Conservation (phyloP, 2,329 filamentous ascomycete genomes). For the Aspergillus pseudotamarii region DNA sequence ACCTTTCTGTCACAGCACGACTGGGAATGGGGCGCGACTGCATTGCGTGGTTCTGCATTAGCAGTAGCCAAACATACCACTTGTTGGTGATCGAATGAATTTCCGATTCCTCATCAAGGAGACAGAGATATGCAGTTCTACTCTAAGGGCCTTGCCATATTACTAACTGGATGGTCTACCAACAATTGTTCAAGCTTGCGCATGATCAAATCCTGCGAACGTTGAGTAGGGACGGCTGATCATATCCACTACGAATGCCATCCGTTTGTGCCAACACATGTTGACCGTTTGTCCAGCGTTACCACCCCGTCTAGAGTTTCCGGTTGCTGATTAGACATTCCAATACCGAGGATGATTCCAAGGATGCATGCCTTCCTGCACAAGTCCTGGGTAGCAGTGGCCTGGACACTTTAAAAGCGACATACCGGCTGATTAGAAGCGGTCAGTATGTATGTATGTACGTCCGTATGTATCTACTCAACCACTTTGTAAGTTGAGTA, state of each 20-base stretch:
- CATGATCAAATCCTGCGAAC: constrained; percentile 12
- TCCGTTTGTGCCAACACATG: background rate
- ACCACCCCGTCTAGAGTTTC: constrained; percentile 11
- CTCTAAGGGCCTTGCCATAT: background rate
- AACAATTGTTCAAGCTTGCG: constrained; percentile 6
- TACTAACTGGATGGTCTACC: background rate
- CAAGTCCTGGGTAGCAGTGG: constrained; percentile 13
- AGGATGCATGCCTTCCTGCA: constrained; percentile 20
- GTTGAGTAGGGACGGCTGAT: background rate
- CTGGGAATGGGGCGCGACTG: background rate
- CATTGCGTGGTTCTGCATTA: background rate
- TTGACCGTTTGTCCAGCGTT: constrained; percentile 11
- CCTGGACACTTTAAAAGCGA: constrained; percentile 4
- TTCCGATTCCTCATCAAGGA: background rate
- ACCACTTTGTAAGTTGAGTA: constrained; percentile 24
- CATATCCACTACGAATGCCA: background rate
- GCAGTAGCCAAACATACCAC: background rate
- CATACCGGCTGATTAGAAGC: constrained; percentile 5
- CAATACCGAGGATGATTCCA: constrained; percentile 15
- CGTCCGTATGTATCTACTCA: constrained; percentile 3
- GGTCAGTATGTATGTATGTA: constrained; percentile 13
- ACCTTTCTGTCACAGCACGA: background rate
- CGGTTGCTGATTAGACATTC: constrained; percentile 7
- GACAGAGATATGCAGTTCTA: background rate
- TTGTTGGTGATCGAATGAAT: background rate